Conservation (phyloP, 2,329 filamentous ascomycete species). For the Massarina eburnea region DNA sequence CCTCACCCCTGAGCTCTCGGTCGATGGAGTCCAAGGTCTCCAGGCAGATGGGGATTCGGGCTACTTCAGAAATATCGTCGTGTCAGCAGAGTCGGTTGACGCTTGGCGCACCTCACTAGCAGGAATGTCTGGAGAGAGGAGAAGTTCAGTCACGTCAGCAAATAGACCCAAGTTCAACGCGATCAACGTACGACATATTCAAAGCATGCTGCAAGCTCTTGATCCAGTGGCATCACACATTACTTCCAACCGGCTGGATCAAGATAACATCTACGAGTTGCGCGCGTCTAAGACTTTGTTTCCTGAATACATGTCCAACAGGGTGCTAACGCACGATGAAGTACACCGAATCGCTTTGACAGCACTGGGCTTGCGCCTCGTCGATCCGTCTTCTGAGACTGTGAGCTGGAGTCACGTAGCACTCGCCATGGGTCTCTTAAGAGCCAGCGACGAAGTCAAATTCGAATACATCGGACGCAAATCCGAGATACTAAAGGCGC, state of each 20-base stretch:
- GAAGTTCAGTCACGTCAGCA: slow-evolving; percentile 9
- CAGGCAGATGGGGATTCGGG: slow-evolving; percentile 44
- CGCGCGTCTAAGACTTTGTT: slow-evolving; percentile 23
- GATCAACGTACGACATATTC: slow-evolving; percentile 67
- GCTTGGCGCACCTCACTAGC: slow-evolving; percentile 5
- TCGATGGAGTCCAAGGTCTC: slow-evolving; percentile 48
- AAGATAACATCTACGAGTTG: slow-evolving; percentile 18
- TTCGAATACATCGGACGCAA: slow-evolving; percentile 36
- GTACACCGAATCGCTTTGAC: slow-evolving; percentile 62
- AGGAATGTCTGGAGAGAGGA: slow-evolving; percentile 6
- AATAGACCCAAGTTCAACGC: slow-evolving; percentile 38
- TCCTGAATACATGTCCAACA: slow-evolving; percentile 40
- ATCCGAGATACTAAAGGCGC: slow-evolving; percentile 7
- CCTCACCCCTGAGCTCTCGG: slow-evolving; percentile 45
- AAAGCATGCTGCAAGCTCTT: slow-evolving; percentile 60
- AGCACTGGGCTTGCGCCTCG: slow-evolving; percentile 50
- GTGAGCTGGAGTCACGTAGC: slow-evolving; percentile 46
- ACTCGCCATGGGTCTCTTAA: slow-evolving; percentile 46
- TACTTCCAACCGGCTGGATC: slow-evolving; percentile 24
- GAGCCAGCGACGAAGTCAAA: slow-evolving; percentile 52
- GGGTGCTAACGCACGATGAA: slow-evolving; percentile 61
- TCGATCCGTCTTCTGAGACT: slow-evolving; percentile 16
- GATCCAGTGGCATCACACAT: slow-evolving; percentile 35
- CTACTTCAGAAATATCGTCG: slow-evolving; percentile 39
- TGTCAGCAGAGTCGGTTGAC: slow-evolving; percentile 22